Evolutionary conservation across 1,284 basidiomycete species (phyloP).

Genomic region (Marasmius tenuissimus): DNA sequence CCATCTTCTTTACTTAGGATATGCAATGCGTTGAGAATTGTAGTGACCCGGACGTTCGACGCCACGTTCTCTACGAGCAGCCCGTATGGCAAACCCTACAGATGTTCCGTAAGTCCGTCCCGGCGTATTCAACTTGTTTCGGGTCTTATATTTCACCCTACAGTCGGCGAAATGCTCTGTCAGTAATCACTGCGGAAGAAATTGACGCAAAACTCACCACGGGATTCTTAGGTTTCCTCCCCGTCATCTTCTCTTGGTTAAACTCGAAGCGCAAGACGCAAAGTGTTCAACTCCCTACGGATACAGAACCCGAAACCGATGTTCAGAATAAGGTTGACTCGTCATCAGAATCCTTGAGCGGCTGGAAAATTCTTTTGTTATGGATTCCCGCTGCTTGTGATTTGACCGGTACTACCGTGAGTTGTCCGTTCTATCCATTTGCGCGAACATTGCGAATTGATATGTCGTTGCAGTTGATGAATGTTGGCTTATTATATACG

Average conservation of each 20-base stretch:
- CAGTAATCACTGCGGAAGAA: slow-evolving; percentile 39
- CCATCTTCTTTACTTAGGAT: slow-evolving; percentile 50
- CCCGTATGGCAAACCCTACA: slow-evolving; percentile 94
- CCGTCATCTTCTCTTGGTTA: slow-evolving; percentile 73
- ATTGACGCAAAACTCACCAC: slow-evolving; percentile 21
- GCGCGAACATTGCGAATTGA: slow-evolving; percentile 6
- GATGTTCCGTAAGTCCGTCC: slow-evolving; percentile 76
- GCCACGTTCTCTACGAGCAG: slow-evolving; percentile 81
- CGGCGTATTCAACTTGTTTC: slow-evolving; percentile 17
- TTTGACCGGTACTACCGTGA: slow-evolving; percentile 85
- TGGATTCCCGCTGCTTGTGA: slow-evolving; percentile 90
- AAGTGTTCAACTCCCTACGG: slow-evolving; percentile 56
- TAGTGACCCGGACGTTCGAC: slow-evolving; percentile 49
- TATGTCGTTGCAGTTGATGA: slow-evolving; percentile 73
- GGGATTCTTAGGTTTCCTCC: slow-evolving; percentile 68
- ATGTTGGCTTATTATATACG: slow-evolving; percentile 90
- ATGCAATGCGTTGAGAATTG: slow-evolving; percentile 97
- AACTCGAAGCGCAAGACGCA: slow-evolving; percentile 44
- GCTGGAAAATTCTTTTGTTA: slow-evolving; percentile 73
- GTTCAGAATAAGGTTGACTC: slow-evolving; percentile 37
- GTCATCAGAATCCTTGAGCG: slow-evolving; percentile 49
- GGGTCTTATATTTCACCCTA: slow-evolving; percentile 16
- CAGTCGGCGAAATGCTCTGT: slow-evolving; percentile 93
- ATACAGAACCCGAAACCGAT: slow-evolving; percentile 43
- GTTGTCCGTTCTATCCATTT: slow-evolving; percentile 6